Conservation (phyloP, 1,284 basidiomycete species). For the Irpex lacteus region DNA sequence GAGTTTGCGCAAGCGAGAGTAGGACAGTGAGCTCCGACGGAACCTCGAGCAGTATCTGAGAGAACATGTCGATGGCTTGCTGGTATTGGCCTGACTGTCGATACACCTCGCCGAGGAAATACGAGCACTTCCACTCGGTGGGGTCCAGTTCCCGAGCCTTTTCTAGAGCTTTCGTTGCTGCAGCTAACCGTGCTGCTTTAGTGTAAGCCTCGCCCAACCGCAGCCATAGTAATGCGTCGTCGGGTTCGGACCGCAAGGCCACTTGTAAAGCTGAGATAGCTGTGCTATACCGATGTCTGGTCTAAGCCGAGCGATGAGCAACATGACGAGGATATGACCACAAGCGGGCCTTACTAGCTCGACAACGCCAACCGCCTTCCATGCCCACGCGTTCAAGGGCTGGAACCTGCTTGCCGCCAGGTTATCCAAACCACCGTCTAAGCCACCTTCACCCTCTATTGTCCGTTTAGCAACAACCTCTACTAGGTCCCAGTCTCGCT, state of each 20-base stretch:
- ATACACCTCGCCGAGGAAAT: conserved; percentile 86
- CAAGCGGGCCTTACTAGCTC: conserved; percentile 65
- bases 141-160: conserved; percentile 71
- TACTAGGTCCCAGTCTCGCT: conserved; percentile 94
- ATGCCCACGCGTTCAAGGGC: conserved; percentile 93
- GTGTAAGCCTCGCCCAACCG: conserved; percentile 92
- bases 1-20: conserved; percentile 72
- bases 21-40: conserved; percentile 72
- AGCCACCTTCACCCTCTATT: conserved; percentile 88
- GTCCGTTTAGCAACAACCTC: conserved; percentile 90
- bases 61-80: conserved; percentile 72
- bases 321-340: conserved; percentile 8
- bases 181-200: conserved; percentile 83
- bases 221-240: conserved; percentile 83
- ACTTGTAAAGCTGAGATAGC: conserved; percentile 90
- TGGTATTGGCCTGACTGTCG: conserved; percentile 75
- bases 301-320: conserved; percentile 39
- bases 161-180: conserved; percentile 85
- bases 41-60: conserved; percentile 52
- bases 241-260: conserved; percentile 77
- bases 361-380: conserved; percentile 95
- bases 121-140: conserved; percentile 82
- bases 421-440: conserved; percentile 56
- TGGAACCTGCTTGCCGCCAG: conserved; percentile 52
- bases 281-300: conserved; percentile 68